Evolutionary conservation across 306 rosid species (phyloP), one percentile per base, ranked within the genome.

Genomic region (Trifolium repens): DNA sequence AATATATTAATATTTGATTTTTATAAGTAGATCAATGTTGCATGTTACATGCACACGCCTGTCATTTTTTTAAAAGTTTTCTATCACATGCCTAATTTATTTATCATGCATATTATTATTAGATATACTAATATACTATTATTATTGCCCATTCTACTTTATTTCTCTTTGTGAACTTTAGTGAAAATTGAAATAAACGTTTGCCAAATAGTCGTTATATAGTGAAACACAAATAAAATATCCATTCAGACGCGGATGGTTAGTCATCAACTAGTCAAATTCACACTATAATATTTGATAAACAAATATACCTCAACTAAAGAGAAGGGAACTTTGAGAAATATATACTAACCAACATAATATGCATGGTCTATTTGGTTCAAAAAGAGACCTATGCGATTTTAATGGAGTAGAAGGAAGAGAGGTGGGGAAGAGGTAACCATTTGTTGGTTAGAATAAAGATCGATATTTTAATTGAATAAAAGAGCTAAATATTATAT

Each of bases 161-260:
- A 2, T 24, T 24, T 24, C 15, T 59, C 8, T 26, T 26, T 12
- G 39, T 26, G 27, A 58, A 12, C 64, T 58, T 11, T 12, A 60
- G 22, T 32, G 22, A 60, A 2, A 60, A 60, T 10, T 32, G 22
- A 60, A 6, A 60, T 60, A 60, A 30, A 60, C 43, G 42, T 7
- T 60, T 60, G 66, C 5, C 43, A 75, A 59, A 47, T 49, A 47
- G n/a, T 11, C 16, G 7, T 39, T 8, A 49, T 24, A 22, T 43
- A 40, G 16, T 49, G 40, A 67, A 46, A 62, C 49, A 32, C 43
- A 62, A 19, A 34, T 74, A 50, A 63, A 75, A 35, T 75, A 49
- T 64, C 49, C 32, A 53, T 39, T 52, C 9, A 17, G 43, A 39
- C 57, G 9, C 73, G 73, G 16, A 64, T 37, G 44, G 12, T 5